Percentiles rank a stretch among this genome's conserved stretches.
Conservation (phyloP, 805 yeast genomes). For the Saccharomycopsis fermentans region DNA sequence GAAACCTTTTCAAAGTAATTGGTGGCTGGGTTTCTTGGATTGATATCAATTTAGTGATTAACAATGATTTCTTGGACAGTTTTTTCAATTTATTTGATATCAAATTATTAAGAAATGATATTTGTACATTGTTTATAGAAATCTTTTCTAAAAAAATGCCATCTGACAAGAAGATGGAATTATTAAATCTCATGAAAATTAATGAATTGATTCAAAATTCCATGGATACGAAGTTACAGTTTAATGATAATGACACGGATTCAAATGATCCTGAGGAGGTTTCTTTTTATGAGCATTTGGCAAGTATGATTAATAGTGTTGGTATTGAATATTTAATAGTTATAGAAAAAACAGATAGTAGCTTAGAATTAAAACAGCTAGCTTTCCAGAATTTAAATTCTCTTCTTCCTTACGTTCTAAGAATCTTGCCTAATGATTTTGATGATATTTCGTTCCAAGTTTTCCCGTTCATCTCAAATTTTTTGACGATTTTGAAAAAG, state of each 20-base stretch:
- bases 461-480: constrained; percentile 70
- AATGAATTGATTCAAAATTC: constrained; percentile 25
- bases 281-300: constrained; percentile 66
- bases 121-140: constrained; percentile 46
- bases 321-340: constrained; percentile 69
- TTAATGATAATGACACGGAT: constrained; percentile 30
- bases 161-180: constrained; percentile 45
- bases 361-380: constrained; percentile 27
- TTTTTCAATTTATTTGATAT: constrained; percentile 49
- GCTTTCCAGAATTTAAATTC: constrained; percentile 39
- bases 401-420: constrained; percentile 63
- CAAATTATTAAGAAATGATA: constrained; percentile 41
- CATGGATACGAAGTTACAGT: constrained; percentile 29
- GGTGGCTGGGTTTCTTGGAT: constrained; percentile 93
- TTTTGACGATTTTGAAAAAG: constrained; percentile 60
- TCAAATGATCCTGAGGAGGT: constrained; percentile 22
- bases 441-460: constrained; percentile 84
- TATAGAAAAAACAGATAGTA: constrained; percentile 43
- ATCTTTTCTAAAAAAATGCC: constrained; percentile 51
- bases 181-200: constrained; percentile 56
- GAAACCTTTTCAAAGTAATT: constrained; percentile 50
- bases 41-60: constrained; percentile 65
- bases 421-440: constrained; percentile 67
- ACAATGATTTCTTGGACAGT: constrained; percentile 43
- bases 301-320: constrained; percentile 62